These are phyloP conservation scores for Zizania palustris DNA, from an alignment of 202 grass and related monocot genomes.

Conservation along the genomic window DNA sequence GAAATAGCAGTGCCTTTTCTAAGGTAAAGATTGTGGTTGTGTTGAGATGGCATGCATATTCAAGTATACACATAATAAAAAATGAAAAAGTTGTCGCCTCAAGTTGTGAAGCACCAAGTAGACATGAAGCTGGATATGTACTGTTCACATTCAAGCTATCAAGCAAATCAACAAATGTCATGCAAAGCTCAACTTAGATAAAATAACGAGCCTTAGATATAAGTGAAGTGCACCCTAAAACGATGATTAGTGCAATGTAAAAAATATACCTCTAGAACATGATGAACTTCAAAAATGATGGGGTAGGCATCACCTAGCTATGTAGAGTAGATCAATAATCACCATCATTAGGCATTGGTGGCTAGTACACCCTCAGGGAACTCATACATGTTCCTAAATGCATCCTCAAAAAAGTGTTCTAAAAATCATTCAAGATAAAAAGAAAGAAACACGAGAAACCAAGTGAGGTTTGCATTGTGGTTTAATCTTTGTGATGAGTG, in stretches of 20 bases:
- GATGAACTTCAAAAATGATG: slow-evolving; percentile 91
- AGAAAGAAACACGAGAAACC: too few species aligned
- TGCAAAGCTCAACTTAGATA: slow-evolving; percentile 44
- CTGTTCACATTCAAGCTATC: slow-evolving; percentile 66
- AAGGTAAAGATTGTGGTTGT: slow-evolving; percentile 45
- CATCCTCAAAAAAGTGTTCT: slow-evolving; percentile 77
- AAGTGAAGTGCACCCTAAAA: slow-evolving; percentile 17
- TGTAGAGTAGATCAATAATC: slow-evolving; percentile 86
- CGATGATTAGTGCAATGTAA: slow-evolving; percentile 1
- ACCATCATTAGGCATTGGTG: slow-evolving; percentile 78
- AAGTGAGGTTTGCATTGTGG: too few species aligned
- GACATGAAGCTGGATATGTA: slow-evolving; percentile 52
- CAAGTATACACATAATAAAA: slow-evolving; percentile 26
- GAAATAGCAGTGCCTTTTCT: slow-evolving; percentile 98
- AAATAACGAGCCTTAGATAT: slow-evolving; percentile 24
- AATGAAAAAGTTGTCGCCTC: slow-evolving; percentile 54
- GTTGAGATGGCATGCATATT: slow-evolving; percentile 31
- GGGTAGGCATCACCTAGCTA: slow-evolving; percentile 97
- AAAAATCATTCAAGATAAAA: slow-evolving; percentile 39
- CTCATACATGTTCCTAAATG: slow-evolving; percentile 93
- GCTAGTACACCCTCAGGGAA: slow-evolving; percentile 51
- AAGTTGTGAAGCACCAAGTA: slow-evolving; percentile 78
- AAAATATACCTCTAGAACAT: slow-evolving; percentile 83
- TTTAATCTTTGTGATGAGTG: too few species aligned
- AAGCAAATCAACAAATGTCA: slow-evolving; percentile 95